A percentile compares a stretch with the other conserved stretches of the same genome.
These are phyloP conservation scores for Endocalyx cinctus DNA, from an alignment of 2,329 filamentous ascomycete species.

Conservation along the genomic window DNA sequence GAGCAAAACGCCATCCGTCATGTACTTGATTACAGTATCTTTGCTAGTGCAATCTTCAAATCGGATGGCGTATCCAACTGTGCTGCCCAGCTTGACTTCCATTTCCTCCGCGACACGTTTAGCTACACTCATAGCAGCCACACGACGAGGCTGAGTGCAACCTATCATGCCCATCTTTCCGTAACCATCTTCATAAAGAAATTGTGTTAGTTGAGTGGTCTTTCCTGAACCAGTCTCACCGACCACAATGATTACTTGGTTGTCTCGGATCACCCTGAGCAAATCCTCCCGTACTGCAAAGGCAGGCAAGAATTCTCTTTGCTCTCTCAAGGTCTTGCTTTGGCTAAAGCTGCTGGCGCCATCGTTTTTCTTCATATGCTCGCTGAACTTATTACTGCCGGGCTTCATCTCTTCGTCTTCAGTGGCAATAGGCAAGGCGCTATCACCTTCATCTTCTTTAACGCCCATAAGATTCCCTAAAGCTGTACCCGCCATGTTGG, in stretches of 20 bases:
- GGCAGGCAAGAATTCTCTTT: conserved; percentile 87
- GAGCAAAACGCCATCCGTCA: conserved; percentile 94
- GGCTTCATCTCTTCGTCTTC: conserved; percentile 62
- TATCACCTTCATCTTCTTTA: conserved; percentile 89
- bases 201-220: conserved; percentile 95
- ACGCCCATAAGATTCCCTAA: conserved; percentile 94
- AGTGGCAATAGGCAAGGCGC: conserved; percentile 70
- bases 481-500: conserved; percentile 84
- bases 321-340: conserved; percentile 84
- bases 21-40: conserved; percentile 95
- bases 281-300: conserved; percentile 96
- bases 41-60: conserved; percentile 98
- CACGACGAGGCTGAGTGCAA: conserved; percentile 92
- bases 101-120: conserved; percentile 98
- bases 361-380: conserved; percentile 83
- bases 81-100: conserved; percentile 82
- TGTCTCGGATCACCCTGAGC: conserved; percentile 86
- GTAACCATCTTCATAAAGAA: conserved; percentile 93
- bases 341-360: conserved; percentile 89
- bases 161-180: conserved; percentile 84
- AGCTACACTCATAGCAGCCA: conserved; percentile 97
- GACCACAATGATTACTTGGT: conserved; percentile 94
- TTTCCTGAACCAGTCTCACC: conserved; percentile 97
- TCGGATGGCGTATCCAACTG: conserved; percentile 93
- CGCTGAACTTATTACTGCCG: conserved; percentile 75